These are phyloP conservation scores for Monilinia aucupariae DNA, from an alignment of 2,329 filamentous ascomycete genomes.

Conservation along the genomic window DNA sequence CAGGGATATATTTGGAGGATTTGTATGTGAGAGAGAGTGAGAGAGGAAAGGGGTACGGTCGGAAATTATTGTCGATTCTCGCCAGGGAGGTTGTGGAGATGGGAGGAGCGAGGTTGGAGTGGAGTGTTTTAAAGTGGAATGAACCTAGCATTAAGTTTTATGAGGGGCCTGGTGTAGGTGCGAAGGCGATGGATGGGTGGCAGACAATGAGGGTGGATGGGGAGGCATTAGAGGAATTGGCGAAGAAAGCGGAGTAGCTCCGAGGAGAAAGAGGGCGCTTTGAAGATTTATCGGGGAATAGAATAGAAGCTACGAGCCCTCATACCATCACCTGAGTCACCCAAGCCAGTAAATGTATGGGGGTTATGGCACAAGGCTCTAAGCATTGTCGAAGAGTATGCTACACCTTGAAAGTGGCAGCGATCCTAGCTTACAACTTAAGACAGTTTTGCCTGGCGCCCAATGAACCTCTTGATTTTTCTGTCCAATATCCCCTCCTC, in stretches of 20 bases:
- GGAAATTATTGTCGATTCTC: conserved; percentile 64
- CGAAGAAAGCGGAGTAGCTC: conserved; percentile 22
- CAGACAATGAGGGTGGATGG: conserved; percentile 70
- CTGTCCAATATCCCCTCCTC: conserved; percentile 28
- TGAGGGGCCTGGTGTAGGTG: conserved; percentile 51
- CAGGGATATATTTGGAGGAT: conserved; percentile 91
- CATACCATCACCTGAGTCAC: background rate
- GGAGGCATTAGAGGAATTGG: conserved; percentile 57
- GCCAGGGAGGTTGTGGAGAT: conserved; percentile 74
- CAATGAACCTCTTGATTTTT: background rate
- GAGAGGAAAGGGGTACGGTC: conserved; percentile 74
- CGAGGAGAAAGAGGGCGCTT: background rate
- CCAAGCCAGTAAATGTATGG: background rate
- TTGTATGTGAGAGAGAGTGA: conserved; percentile 71
- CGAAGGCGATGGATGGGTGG: conserved; percentile 64
- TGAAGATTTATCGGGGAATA: background rate
- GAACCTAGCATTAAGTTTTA: conserved; percentile 87
- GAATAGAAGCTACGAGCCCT: background rate
- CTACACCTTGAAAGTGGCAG: background rate
- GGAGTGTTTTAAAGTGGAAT: conserved; percentile 92
- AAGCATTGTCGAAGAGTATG: background rate
- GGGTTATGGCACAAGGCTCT: background rate
- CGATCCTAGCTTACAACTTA: background rate
- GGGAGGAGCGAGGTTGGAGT: conserved; percentile 73
- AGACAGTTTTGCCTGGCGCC: background rate